Evolutionary conservation across 2,329 filamentous ascomycete genomes (phyloP).

Genomic region (Penicillium sp.): DNA sequence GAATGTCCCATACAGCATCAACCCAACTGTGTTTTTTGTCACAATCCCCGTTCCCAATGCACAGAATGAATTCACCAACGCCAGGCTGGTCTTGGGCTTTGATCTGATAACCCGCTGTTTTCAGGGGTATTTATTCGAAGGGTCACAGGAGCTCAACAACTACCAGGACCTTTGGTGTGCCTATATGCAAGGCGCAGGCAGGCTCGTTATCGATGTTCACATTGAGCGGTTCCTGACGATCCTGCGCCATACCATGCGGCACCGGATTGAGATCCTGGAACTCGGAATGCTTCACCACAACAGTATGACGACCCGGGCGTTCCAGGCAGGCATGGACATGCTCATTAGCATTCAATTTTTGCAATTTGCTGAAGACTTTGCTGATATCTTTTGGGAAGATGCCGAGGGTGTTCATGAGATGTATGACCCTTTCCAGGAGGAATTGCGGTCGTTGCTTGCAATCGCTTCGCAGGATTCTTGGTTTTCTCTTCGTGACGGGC

Average conservation of each 20-base stretch:
- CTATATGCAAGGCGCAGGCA: conserved; percentile 14
- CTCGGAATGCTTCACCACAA: conserved; percentile 28
- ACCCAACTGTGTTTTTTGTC: conserved; percentile 6
- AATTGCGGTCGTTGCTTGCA: conserved; percentile 27
- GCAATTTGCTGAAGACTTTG: conserved; percentile 32
- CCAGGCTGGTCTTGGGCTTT: conserved; percentile 30
- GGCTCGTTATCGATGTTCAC: conserved; percentile 22
- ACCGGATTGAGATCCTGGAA: conserved; percentile 15
- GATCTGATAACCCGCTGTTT: conserved; percentile 22
- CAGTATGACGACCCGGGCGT: conserved; percentile 13
- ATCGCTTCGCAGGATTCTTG: conserved; percentile 30
- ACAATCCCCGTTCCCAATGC: conserved; percentile 25
- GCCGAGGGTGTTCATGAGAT: conserved; percentile 9
- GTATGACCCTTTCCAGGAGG: conserved; percentile 17
- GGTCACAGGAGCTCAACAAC: conserved; percentile 24
- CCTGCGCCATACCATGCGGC: conserved; percentile 21
- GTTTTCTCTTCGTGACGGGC: conserved; percentile 19
- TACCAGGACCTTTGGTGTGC: conserved; percentile 26
- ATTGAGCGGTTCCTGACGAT: conserved; percentile 22
- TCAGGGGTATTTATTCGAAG: conserved; percentile 28
- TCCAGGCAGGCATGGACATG: conserved; percentile 33
- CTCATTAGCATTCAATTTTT: conserved; percentile 30
- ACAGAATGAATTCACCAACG: conserved; percentile 14
- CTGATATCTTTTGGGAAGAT: conserved; percentile 15
- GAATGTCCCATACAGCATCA: neutral